Evolutionary conservation across 2,329 filamentous ascomycete species (phyloP).

Genomic region (Phyllachora maydis): DNA sequence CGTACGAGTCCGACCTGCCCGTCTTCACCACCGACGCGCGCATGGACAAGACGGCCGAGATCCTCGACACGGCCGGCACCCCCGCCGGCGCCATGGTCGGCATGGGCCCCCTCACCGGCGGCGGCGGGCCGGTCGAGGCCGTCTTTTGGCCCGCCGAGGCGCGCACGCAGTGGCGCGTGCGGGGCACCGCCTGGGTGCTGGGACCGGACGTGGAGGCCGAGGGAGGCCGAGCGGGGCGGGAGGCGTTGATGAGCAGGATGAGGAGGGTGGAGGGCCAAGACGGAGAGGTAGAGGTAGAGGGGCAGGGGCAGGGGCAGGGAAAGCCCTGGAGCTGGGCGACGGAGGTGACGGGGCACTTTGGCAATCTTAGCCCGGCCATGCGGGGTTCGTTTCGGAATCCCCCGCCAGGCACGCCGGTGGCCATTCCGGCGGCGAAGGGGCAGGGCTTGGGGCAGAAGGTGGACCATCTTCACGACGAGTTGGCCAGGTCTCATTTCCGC

Average conservation of each 20-base stretch:
- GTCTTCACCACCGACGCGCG: constrained; percentile 76
- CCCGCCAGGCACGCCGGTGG: constrained; percentile 40
- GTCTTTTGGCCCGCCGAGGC: constrained; percentile 59
- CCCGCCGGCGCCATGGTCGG: constrained; percentile 13
- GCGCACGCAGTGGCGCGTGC: constrained; percentile 68
- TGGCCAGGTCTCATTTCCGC: constrained; percentile 58
- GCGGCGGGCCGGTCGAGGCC: constrained; percentile 57
- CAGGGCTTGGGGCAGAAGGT: constrained; percentile 40
- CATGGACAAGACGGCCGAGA: constrained; percentile 64
- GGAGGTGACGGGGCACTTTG: constrained; percentile 76
- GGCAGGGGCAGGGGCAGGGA: constrained; percentile 12
- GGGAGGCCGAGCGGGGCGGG: constrained; percentile 29
- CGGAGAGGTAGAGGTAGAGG: constrained; percentile 8
- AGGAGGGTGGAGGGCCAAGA: constrained; percentile 17
- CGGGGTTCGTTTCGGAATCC: constrained; percentile 58
- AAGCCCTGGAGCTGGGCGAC: constrained; percentile 64
- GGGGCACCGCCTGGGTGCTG: constrained; percentile 57
- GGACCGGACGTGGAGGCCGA: constrained; percentile 39
- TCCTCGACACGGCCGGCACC: constrained; percentile 31
- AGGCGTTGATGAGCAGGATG: constrained; percentile 42
- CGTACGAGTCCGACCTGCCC: constrained; percentile 56
- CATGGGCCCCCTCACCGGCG: constrained; percentile 30
- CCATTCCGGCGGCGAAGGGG: constrained; percentile 21
- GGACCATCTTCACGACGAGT: constrained; percentile 44
- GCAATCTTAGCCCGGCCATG: constrained; percentile 67